Base-by-base conservation (phyloP, 139 green algal genomes). In the Chlorella sp. region DNA sequence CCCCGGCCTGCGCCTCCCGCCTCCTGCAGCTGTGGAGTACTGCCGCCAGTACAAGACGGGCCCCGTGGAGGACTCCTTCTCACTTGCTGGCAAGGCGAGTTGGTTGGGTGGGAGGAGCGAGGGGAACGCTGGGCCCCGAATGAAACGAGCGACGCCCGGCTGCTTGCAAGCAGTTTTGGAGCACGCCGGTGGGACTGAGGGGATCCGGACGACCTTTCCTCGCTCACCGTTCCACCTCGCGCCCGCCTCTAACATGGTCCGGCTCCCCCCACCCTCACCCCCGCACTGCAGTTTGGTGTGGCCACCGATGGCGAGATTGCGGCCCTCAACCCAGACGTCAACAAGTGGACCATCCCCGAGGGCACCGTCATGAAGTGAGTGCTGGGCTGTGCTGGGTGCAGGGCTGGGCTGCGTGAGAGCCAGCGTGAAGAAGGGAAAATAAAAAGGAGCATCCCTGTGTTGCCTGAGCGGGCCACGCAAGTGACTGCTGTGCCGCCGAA, bases 301-400 rank as follows among this genome's bases (percentile, higher is more conserved):
- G 83, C 83, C 28, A 24, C 75, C 18, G 71, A 88, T 39, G 19
- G 22, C 9, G 69, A 36, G 26, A 40, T 88, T 11, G 40, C 32
- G 18, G 22, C 32, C 5, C 48, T 83, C 64, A 88, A 73, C 60
- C 42, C 53, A 24, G 60, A 66, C 34, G n/a, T 73, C 3, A 86
- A 61, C 83, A 79, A 80, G 61, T 88, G 83, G 83, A 88, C 40
- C 83, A 64, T 88, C 19, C 36, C 83, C 7, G 83, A 79, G 64
- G 83, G 83, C 83, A 79, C 64, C 36, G 1, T 88, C n/a, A 26
- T 88, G n/a, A 88, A 88, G 83, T 88, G 37, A 88, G 83, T 21
- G 39, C 34, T 26, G 22, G 5, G 64, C 22, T 73, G 64, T 73
- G 64, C 24, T 30, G 64, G 15, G 64, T 73, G 64, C 64, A 26